phyloP scores from a whole-genome alignment of 169 alveolate genomes.

The Prorocentrum cordatum region DNA sequence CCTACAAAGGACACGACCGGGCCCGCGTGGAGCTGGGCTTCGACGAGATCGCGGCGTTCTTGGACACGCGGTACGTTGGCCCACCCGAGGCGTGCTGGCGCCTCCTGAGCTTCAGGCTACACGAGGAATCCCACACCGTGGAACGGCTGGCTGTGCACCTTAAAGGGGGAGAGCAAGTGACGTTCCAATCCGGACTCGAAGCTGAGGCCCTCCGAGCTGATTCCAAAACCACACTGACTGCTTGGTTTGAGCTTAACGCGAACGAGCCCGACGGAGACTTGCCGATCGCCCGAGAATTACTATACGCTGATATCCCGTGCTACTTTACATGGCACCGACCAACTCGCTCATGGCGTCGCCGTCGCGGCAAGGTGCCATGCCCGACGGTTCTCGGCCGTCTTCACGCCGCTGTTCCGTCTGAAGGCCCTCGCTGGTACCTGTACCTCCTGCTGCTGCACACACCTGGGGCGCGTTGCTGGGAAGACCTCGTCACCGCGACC shows the following conservation, averaged over 20 bases:
- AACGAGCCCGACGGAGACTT: background rate
- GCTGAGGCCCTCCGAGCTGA: background rate
- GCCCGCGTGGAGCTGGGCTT: background rate
- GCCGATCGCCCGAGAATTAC: background rate
- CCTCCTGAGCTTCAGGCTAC: background rate
- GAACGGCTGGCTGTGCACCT: background rate
- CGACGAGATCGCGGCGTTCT: background rate
- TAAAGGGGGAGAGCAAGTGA: background rate
- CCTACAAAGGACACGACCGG: slow-evolving; percentile 1
- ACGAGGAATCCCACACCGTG: background rate
- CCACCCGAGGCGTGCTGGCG: slow-evolving; percentile 4
- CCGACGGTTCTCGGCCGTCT: background rate
- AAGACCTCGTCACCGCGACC: background rate
- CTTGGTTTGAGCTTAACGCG: slow-evolving; percentile 1
- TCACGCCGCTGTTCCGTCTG: background rate
- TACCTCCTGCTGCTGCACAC: background rate
- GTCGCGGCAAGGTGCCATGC: no score
- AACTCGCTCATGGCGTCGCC: background rate
- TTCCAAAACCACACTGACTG: background rate
- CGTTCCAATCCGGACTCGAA: background rate
- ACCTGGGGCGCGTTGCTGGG: background rate
- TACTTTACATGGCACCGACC: background rate
- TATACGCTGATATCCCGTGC: background rate
- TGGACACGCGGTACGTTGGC: background rate
- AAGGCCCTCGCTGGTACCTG: background rate